Evolutionary conservation across 2,329 filamentous ascomycete species (phyloP).

Genomic region (Talaromyces sp.): DNA sequence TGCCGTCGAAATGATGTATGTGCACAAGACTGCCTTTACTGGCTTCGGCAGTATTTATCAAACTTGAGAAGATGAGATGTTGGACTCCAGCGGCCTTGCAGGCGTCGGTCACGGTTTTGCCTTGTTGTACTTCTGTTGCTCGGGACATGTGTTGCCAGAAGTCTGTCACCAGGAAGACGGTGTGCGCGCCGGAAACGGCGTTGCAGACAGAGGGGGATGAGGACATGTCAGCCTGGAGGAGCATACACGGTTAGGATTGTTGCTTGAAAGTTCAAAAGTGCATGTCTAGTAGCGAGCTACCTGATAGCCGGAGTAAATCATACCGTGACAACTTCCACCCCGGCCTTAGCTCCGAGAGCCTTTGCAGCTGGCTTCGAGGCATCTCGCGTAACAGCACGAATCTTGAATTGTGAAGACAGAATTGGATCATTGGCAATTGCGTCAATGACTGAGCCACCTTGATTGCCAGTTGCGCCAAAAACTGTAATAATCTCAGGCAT

Average conservation of each 20-base stretch:
- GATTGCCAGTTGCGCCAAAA: constrained; percentile 56
- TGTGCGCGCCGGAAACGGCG: constrained; percentile 44
- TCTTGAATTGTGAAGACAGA: constrained; percentile 44
- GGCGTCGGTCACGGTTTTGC: constrained; percentile 25
- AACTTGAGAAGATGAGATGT: constrained; percentile 29
- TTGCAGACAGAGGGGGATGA: constrained; percentile 40
- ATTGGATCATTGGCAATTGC: constrained; percentile 39
- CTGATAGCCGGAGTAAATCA: background rate
- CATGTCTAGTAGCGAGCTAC: no score
- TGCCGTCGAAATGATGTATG: constrained; percentile 52
- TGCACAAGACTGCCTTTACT: constrained; percentile 27
- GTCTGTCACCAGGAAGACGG: constrained; percentile 52
- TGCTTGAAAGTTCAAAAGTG: no score
- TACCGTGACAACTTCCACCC: constrained; percentile 49
- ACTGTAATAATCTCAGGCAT: constrained; percentile 42
- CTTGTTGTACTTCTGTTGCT: constrained; percentile 22
- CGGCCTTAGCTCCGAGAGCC: constrained; percentile 37
- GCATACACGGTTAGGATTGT: background rate
- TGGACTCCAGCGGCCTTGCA: constrained; percentile 24
- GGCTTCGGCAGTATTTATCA: constrained; percentile 20
- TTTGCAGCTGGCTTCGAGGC: constrained; percentile 41
- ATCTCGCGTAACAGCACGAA: constrained; percentile 55
- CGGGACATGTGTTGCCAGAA: constrained; percentile 27
- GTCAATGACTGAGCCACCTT: constrained; percentile 54
- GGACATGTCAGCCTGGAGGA: constrained; percentile 47